Evolutionary conservation across 495 filamentous ascomycete species (phyloP).

Genomic region (Podospora conica): DNA sequence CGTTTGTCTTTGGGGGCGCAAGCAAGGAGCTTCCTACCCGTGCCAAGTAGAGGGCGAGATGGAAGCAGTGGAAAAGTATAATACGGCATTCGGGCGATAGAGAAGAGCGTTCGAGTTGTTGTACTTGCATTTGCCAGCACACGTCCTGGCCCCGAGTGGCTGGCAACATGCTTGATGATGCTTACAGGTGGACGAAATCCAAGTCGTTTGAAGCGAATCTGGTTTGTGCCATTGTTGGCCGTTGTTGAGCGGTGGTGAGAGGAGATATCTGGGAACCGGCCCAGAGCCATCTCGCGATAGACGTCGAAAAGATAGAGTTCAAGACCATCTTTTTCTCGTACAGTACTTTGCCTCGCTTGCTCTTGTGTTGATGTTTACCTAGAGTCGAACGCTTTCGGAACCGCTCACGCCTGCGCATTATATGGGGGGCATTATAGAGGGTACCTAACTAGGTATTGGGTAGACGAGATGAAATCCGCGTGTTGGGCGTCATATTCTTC

Average conservation of each 20-base stretch:
- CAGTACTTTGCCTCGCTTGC: too few relatives aligned
- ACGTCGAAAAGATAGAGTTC: background rate
- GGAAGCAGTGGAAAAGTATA: background rate
- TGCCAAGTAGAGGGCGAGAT: background rate
- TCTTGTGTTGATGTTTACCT: background rate
- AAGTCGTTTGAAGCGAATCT: background rate
- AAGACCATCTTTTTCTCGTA: background rate
- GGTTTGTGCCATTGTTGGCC: background rate
- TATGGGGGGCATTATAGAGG: too few relatives aligned
- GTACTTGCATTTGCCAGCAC: background rate
- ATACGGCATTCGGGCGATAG: background rate
- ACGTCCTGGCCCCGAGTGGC: background rate
- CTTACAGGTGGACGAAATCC: background rate
- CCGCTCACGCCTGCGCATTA: too few relatives aligned
- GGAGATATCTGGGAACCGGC: background rate
- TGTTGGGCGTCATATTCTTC: too few relatives aligned
- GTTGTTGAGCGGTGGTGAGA: background rate
- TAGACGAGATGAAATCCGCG: background rate
- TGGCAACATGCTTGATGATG: background rate
- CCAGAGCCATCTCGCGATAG: background rate
- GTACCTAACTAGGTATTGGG: too few relatives aligned
- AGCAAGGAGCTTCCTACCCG: slow-evolving; percentile 29
- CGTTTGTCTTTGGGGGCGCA: slow-evolving; percentile 29
- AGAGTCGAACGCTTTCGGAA: background rate
- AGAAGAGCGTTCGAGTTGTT: background rate